These are phyloP conservation scores for Panicum virgatum DNA, from an alignment of 202 grass and related monocot species.

Conservation along the genomic window DNA sequence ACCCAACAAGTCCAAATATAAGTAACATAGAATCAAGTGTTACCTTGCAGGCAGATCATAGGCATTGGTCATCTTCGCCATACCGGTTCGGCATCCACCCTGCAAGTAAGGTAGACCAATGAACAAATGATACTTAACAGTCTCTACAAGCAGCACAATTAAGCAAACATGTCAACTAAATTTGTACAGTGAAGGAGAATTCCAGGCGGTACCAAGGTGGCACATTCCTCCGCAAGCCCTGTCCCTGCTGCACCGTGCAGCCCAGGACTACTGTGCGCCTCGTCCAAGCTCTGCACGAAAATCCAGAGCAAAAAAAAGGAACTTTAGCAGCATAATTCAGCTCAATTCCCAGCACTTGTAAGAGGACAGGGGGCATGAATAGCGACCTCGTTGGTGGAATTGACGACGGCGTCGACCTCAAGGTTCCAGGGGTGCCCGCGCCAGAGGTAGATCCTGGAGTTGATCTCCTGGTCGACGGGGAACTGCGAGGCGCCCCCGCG, in stretches of 20 bases:
- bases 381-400: constrained; percentile 87
- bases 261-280: constrained; percentile 76
- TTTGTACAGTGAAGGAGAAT: background rate
- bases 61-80: constrained; percentile 84
- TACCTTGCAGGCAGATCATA: constrained; percentile 90
- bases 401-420: constrained; percentile 83
- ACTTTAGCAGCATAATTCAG: background rate
- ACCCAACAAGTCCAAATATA: constrained; percentile 2
- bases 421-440: constrained; percentile 79
- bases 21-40: background rate
- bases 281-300: constrained; percentile 74
- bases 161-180: background rate
- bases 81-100: constrained; percentile 89
- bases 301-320: background rate
- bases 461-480: constrained; percentile 83
- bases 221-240: constrained; percentile 72
- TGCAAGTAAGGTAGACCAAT: constrained; percentile 25
- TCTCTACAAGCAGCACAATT: background rate
- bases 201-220: constrained; percentile 61
- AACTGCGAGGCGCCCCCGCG: constrained; percentile 47
- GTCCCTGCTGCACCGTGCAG: constrained; percentile 69
- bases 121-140: constrained; percentile 11
- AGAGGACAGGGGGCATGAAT: background rate
- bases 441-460: constrained; percentile 86
- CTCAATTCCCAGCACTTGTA: background rate